Conservation (phyloP, 345 rosid species). For the Firmiana major region DNA sequence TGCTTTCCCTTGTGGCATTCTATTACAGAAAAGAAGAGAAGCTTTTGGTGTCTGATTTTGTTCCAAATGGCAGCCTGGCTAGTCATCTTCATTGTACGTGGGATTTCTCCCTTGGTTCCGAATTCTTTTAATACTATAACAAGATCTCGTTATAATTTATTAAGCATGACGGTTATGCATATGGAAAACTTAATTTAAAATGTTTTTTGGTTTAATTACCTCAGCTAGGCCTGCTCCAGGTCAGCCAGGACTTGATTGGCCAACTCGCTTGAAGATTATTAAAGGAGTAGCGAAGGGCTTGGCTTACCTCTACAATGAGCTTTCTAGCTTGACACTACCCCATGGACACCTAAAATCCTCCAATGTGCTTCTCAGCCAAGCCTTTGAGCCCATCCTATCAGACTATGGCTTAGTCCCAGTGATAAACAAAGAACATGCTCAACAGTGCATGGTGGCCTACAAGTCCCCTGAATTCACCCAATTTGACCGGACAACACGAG, state of each 20-base stretch:
- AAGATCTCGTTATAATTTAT: background rate
- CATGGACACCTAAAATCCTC: constrained; percentile 91
- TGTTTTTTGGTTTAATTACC: background rate
- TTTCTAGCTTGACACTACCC: constrained; percentile 48
- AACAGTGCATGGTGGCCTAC: constrained; percentile 64
- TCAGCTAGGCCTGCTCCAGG: constrained; percentile 50
- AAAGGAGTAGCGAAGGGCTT: constrained; percentile 76
- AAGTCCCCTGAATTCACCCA: constrained; percentile 75
- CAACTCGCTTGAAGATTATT: constrained; percentile 64
- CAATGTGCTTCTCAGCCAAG: constrained; percentile 59
- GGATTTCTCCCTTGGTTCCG: background rate
- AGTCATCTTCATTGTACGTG: constrained; percentile 67
- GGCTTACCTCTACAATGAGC: constrained; percentile 55
- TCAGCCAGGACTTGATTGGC: constrained; percentile 62
- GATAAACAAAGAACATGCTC: constrained; percentile 62
- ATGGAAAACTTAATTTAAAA: background rate
- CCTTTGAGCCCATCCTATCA: constrained; percentile 49
- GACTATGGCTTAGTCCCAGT: constrained; percentile 63
- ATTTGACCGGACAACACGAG: constrained; percentile 40
- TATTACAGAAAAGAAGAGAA: constrained; percentile 77
- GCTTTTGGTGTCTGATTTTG: constrained; percentile 65
- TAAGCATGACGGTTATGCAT: no score
- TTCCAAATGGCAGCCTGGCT: constrained; percentile 72
- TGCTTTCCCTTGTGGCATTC: constrained; percentile 65
- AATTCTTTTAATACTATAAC: background rate